Evolutionary conservation across 208 protist species (phyloP).

Genomic region (Acanthamoeba royreba): DNA sequence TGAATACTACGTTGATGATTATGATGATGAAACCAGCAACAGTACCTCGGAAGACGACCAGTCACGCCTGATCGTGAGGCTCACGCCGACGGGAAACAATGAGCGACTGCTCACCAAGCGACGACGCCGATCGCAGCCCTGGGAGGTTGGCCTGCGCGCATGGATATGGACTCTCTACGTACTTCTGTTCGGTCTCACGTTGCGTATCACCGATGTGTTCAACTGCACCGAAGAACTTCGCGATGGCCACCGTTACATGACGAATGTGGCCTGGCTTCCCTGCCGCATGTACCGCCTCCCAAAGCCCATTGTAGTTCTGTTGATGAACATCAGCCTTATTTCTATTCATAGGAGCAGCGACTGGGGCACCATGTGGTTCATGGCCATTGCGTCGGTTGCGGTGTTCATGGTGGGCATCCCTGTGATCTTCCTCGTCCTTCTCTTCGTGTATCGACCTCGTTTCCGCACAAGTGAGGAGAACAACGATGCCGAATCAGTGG

Average conservation of each 20-base stretch:
- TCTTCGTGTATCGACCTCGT: neutral
- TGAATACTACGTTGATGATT: too few relatives aligned
- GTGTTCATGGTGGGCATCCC: constrained; percentile 10
- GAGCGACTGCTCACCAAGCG: neutral
- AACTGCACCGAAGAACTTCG: neutral
- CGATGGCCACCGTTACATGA: neutral
- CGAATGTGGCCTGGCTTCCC: neutral
- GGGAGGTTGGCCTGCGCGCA: neutral
- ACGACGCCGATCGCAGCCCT: neutral
- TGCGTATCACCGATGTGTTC: neutral
- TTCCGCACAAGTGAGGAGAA: neutral
- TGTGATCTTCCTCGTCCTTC: neutral
- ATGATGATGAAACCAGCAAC: too few relatives aligned
- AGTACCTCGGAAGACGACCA: neutral
- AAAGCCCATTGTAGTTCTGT: neutral
- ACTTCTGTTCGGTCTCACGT: neutral
- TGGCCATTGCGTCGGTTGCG: neutral
- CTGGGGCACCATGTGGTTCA: neutral
- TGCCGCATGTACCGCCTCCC: neutral
- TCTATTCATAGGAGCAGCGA: neutral
- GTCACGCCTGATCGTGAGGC: too few relatives aligned
- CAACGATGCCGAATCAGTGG: neutral
- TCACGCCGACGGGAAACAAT: neutral
- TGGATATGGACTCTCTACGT: neutral
- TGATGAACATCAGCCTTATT: neutral